phyloP scores from a whole-genome alignment of 805 yeast species.

The Zygoascus flipseniorum region DNA sequence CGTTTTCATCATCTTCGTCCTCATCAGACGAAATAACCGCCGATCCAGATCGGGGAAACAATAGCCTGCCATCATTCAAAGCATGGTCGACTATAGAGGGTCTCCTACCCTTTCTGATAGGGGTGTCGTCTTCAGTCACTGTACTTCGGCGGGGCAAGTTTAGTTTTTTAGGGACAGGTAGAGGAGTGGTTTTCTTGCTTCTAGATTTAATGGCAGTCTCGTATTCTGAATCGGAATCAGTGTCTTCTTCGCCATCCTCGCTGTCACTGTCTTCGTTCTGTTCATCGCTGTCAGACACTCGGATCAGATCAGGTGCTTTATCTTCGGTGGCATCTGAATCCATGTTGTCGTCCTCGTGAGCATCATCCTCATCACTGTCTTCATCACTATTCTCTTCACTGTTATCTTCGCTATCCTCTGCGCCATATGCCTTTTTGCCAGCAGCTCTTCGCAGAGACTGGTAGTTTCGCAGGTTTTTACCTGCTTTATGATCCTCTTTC shows the following conservation, averaged over 20 bases:
- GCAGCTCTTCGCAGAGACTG: background rate
- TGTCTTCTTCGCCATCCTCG: constrained; percentile 1
- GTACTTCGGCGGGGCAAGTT: background rate
- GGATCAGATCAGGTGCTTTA: constrained; percentile 9
- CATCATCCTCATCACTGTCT: constrained; percentile 36
- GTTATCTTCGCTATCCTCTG: background rate
- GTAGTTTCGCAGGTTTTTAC: background rate
- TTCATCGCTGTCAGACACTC: constrained; percentile 24
- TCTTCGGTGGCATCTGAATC: constrained; percentile 14
- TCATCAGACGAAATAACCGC: constrained; percentile 1
- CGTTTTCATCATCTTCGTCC: background rate
- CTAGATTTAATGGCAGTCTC: background rate
- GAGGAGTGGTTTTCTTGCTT: background rate
- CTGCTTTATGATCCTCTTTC: background rate
- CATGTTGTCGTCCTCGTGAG: constrained; percentile 24
- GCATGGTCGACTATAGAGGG: constrained; percentile 1
- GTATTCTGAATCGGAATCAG: background rate
- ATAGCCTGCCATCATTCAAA: background rate
- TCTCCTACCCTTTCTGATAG: background rate
- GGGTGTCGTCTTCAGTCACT: background rate
- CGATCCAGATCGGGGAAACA: background rate
- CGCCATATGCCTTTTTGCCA: background rate
- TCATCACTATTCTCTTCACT: constrained; percentile 22
- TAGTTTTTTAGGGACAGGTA: background rate
- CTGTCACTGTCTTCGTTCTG: constrained; percentile 13